phyloP scores from a whole-genome alignment of 768 basidiomycete species.

The Fistulinella prunicolor region DNA sequence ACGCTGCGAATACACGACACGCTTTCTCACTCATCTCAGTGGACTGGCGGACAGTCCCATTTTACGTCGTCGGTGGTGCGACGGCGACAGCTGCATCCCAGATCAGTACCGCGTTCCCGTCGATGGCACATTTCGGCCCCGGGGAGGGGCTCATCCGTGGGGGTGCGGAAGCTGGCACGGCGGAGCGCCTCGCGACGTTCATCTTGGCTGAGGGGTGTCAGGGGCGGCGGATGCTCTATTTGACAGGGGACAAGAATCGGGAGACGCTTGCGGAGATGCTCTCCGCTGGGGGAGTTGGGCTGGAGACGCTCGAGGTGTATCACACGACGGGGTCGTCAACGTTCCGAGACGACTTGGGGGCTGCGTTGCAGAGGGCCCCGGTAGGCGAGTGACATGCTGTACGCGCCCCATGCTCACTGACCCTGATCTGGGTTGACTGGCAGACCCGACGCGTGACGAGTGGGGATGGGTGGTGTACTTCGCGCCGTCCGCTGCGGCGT shows the following conservation, averaged over 20 bases:
- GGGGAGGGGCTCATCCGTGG: conserved; percentile 38
- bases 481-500: conserved; percentile 67
- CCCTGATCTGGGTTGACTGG: background rate
- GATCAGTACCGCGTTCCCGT: conserved; percentile 29
- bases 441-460: background rate
- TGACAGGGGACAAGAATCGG: conserved; percentile 85
- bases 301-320: conserved; percentile 65
- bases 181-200: conserved; percentile 62
- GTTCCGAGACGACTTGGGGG: conserved; percentile 45
- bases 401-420: background rate
- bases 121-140: conserved; percentile 37
- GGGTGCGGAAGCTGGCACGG: conserved; percentile 54
- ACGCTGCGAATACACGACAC: no score
- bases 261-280: conserved; percentile 61
- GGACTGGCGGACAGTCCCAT: conserved; percentile 58
- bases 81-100: conserved; percentile 49
- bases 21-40: conserved; percentile 21
- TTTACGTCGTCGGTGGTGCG: conserved; percentile 74
- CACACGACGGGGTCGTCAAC: conserved; percentile 55
- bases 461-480: conserved; percentile 75
- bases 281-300: conserved; percentile 38
- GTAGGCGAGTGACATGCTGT: conserved; percentile 20
- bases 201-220: conserved; percentile 43
- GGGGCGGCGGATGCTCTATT: conserved; percentile 51
- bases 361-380: conserved; percentile 25